Percentiles rank a stretch among this genome's conserved stretches.
phyloP scores from a whole-genome alignment of 2,329 filamentous ascomycete genomes.

The Septoria petroselini region DNA sequence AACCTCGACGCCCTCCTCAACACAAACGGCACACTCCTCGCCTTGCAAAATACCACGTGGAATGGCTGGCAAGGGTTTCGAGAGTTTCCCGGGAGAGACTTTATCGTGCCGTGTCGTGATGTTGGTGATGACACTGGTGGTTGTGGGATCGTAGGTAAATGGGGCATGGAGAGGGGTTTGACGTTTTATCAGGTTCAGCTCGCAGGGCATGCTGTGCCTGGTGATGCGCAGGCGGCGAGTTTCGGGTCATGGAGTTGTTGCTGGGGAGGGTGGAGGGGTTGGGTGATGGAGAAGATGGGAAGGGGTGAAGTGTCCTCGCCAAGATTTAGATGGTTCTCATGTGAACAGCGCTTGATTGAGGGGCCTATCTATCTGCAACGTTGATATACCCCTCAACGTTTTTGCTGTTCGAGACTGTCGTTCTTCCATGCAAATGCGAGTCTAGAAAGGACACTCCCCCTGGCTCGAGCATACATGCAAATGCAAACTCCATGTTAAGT shows the following conservation, averaged over 20 bases:
- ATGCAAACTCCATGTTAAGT: too few species aligned
- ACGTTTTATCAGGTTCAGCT: constrained; percentile 31
- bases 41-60: constrained; percentile 36
- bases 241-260: constrained; percentile 45
- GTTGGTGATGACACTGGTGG: constrained; percentile 3
- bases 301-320: too few species aligned
- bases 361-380: too few species aligned
- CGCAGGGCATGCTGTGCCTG: constrained; percentile 32
- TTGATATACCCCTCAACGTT: too few species aligned
- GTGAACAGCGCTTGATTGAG: too few species aligned
- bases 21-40: constrained; percentile 33
- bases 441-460: too few species aligned
- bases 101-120: constrained; percentile 28
- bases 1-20: constrained; percentile 31
- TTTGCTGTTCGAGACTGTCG: too few species aligned
- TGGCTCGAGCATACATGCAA: too few species aligned
- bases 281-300: too few species aligned
- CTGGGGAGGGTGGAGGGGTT: constrained; percentile 42
- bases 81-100: constrained; percentile 23
- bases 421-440: too few species aligned
- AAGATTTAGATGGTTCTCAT: too few species aligned
- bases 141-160: constrained; percentile 15
- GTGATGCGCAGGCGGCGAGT: constrained; percentile 45
- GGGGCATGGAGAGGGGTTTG: constrained; percentile 30
- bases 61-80: constrained; percentile 34